These are phyloP conservation scores for Moesziomyces globuligerus DNA, from an alignment of 1,284 basidiomycete genomes.

Conservation along the genomic window DNA sequence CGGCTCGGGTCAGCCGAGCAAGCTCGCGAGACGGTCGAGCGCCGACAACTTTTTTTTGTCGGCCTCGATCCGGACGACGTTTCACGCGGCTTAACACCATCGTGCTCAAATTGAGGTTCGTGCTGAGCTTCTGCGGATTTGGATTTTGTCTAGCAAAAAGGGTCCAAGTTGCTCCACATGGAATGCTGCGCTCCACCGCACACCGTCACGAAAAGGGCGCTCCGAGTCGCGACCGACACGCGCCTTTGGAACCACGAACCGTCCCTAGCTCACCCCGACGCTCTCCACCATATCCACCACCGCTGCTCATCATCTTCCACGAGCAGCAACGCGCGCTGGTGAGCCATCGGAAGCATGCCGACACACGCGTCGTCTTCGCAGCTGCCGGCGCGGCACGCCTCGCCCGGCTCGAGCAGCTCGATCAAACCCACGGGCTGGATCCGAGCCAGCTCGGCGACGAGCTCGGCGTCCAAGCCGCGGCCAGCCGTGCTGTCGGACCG, in stretches of 20 bases:
- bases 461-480: slow-evolving; percentile 10
- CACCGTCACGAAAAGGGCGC: too few species aligned
- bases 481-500: slow-evolving; percentile 9
- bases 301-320: background rate
- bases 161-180: background rate
- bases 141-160: background rate
- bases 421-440: slow-evolving; percentile 46
- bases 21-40: too few species aligned
- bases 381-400: slow-evolving; percentile 4
- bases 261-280: background rate
- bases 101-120: too few species aligned
- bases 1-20: too few species aligned
- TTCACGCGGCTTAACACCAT: background rate
- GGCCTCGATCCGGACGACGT: too few species aligned
- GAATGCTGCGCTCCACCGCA: too few species aligned
- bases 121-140: background rate
- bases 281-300: background rate
- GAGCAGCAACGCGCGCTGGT: background rate
- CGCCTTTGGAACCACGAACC: background rate
- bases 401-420: slow-evolving; percentile 15
- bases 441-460: slow-evolving; percentile 6
- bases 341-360: background rate
- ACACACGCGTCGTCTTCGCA: background rate
- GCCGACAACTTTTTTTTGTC: too few species aligned
- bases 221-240: background rate